These are phyloP conservation scores for Plenodomus tracheiphilus DNA, from an alignment of 2,329 filamentous ascomycete genomes.

Conservation along the genomic window DNA sequence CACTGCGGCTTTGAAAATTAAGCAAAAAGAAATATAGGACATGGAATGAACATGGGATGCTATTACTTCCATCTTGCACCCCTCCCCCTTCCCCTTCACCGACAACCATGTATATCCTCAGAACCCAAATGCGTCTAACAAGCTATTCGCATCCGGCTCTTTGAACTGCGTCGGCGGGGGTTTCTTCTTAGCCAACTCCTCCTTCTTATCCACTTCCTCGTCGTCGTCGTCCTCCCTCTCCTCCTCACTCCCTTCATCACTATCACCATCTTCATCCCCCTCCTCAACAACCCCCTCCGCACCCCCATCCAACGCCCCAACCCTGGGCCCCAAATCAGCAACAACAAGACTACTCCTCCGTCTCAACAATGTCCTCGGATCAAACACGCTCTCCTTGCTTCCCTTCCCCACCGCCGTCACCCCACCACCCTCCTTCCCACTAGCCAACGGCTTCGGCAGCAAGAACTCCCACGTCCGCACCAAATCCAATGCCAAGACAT, in stretches of 20 bases:
- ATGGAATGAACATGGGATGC: too few relatives aligned
- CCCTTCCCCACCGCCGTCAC: too few relatives aligned
- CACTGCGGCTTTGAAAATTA: too few relatives aligned
- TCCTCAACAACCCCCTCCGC: slow-evolving; percentile 19
- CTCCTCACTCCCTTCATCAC: slow-evolving; percentile 42
- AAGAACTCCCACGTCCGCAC: slow-evolving; percentile 84
- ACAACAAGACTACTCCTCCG: slow-evolving; percentile 79
- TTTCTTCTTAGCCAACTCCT: slow-evolving; percentile 50
- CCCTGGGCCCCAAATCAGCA: slow-evolving; percentile 64
- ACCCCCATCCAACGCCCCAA: neutral
- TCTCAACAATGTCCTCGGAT: slow-evolving; percentile 69
- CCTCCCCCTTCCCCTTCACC: too few relatives aligned
- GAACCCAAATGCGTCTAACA: slow-evolving; percentile 93
- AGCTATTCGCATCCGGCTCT: slow-evolving; percentile 85
- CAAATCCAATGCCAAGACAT: slow-evolving; percentile 82
- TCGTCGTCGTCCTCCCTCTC: slow-evolving; percentile 46
- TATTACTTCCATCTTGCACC: too few relatives aligned
- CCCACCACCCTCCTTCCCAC: neutral
- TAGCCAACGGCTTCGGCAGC: slow-evolving; percentile 27
- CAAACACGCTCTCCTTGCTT: slow-evolving; percentile 39
- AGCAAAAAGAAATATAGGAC: too few relatives aligned
- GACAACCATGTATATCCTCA: too few relatives aligned
- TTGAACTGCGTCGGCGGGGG: slow-evolving; percentile 77
- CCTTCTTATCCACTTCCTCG: slow-evolving; percentile 35
- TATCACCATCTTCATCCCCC: slow-evolving; percentile 47